Conservation (phyloP, 2,329 filamentous ascomycete species). For the Cladosporium oxysporum region DNA sequence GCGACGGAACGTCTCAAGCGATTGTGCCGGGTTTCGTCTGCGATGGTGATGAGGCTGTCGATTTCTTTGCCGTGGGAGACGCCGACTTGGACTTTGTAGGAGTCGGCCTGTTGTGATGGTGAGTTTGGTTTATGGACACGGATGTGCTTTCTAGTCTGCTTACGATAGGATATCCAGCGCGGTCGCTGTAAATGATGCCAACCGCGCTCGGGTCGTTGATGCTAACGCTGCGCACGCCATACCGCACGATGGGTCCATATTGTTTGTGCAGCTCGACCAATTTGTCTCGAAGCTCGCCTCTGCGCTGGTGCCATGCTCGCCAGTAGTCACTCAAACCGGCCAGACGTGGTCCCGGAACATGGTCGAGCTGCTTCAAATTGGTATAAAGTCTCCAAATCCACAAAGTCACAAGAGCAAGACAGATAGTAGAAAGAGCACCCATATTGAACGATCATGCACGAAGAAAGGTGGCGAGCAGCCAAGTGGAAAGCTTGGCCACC, state of each 20-base stretch:
- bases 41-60: neutral
- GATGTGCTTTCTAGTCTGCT: neutral
- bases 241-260: conserved; percentile 2
- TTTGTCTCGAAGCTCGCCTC: conserved; percentile 4
- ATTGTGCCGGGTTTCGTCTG: neutral
- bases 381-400: neutral
- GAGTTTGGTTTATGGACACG: neutral
- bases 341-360: neutral
- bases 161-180: neutral
- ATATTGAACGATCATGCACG: neutral
- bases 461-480: neutral
- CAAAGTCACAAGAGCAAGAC: neutral
- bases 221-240: conserved; percentile 7
- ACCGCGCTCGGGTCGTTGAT: conserved; percentile 3
- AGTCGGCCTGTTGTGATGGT: neutral
- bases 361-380: neutral
- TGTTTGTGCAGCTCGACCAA: conserved; percentile 1
- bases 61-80: neutral
- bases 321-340: conserved; percentile 5
- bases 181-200: neutral
- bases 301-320: conserved; percentile 5
- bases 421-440: neutral
- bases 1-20: neutral
- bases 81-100: conserved; percentile 5
- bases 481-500: neutral